Evolutionary conservation across 2,329 filamentous ascomycete species (phyloP), one percentile per base, ranked within the genome.

Genomic region (Sporothrix protearum): DNA sequence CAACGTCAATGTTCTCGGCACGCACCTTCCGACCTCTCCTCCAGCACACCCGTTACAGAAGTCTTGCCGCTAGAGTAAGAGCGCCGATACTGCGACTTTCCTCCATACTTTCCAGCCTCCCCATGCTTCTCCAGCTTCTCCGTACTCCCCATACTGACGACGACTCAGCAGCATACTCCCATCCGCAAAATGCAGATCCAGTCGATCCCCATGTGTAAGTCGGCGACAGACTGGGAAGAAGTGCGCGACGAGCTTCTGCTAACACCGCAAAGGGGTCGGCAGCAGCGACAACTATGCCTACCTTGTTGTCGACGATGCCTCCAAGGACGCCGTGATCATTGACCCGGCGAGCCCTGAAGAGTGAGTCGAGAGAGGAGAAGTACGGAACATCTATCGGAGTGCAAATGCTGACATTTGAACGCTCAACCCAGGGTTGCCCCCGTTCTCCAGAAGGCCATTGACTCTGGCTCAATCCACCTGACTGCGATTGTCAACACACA

Each of bases 401-500:
- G 25, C 49, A 14, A n/a, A 51, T 12, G 2, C 69, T 59, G 3
- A 69, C 5, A 1, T 1, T 4, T 16, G 8, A 22, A 39, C 30
- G 8, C 42, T 7, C 16, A 28, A n/a, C 42, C 64, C 70, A 90
- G 88, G 76, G 88, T 91, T 63, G 81, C 84, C 0, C 88, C 88
- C 0, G 81, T 89, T 19, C 82, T 99, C 69, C 90, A 95, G 79
- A 86, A 94, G 75, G 89, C 92, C 73, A 90, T 92, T 6, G 82
- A 89, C 53, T 82, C 84, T 28, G 90, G 91, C 19, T 87, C 88
- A 76, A 93, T 97, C 78, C 94, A 96, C 76, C 83, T 99, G 74
- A 94, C 87, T 30, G 92, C 90, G 67, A 97, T 99, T 78, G 90
- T 98, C 77, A 99, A 99, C 79, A 99, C 96, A 1, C 96, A 99